Conservation (phyloP, 169 alveolate genomes). For the Plasmodium inui region DNA sequence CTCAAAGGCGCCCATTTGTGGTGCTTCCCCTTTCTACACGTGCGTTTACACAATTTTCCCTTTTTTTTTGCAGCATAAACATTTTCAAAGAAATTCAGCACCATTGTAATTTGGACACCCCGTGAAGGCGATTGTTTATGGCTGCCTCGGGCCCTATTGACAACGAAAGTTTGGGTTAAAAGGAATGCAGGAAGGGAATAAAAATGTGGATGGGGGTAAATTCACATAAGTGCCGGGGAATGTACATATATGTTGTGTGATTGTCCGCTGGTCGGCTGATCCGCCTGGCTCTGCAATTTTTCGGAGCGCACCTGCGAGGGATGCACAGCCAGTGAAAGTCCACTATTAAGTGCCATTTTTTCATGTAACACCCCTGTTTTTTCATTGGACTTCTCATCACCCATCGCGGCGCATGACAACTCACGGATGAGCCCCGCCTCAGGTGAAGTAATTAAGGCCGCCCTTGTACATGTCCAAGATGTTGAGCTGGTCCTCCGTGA, state of each 20-base stretch:
- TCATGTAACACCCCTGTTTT: not conserved
- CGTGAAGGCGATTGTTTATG: slow-evolving; percentile 3
- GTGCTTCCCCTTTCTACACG: not conserved
- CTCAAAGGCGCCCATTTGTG: not conserved
- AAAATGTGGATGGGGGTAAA: not conserved
- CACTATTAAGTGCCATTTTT: not conserved
- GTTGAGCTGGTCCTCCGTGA: slow-evolving; percentile 82
- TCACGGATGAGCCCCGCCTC: not conserved
- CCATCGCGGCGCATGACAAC: not conserved
- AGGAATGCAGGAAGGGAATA: not conserved
- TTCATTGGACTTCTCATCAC: not conserved
- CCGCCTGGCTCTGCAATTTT: not conserved
- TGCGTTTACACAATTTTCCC: not conserved
- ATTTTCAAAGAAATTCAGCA: slow-evolving; percentile 67
- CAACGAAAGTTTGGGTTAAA: not conserved
- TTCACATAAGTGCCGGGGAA: not conserved
- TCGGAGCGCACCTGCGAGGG: not conserved
- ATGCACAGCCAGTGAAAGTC: not conserved
- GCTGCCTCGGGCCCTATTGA: not conserved
- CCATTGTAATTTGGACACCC: slow-evolving; percentile 44
- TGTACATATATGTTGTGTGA: not conserved
- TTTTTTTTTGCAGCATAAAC: slow-evolving; percentile 37
- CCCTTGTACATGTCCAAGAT: slow-evolving; percentile 86
- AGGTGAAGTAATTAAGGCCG: slow-evolving; percentile 84
- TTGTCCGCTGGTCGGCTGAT: not conserved